Percentiles rank a stretch among this genome's conserved stretches.
phyloP scores from a whole-genome alignment of 345 rosid genomes.

The Citrus sp. region DNA sequence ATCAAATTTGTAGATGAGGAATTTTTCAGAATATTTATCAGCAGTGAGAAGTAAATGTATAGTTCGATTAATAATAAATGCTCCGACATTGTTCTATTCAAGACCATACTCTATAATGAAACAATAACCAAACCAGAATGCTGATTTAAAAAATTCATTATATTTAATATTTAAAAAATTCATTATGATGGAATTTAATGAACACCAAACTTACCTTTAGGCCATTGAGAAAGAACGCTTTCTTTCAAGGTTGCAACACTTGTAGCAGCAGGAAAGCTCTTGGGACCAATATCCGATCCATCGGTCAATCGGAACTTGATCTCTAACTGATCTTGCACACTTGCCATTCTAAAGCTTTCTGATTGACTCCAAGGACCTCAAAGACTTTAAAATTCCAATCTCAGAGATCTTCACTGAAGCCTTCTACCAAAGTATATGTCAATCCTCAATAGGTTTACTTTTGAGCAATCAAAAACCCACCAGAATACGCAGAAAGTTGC shows the following conservation, averaged over 20 bases:
- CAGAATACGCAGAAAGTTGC: slow-evolving; percentile 9
- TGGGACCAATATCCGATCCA: slow-evolving; percentile 96
- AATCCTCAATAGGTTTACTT: slow-evolving; percentile 17
- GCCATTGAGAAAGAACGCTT: slow-evolving; percentile 90
- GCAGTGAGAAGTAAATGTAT: neutral
- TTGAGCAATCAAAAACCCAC: slow-evolving; percentile 17
- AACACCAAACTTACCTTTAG: slow-evolving; percentile 59
- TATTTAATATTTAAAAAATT: neutral
- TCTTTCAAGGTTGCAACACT: slow-evolving; percentile 90
- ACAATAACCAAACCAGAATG: neutral
- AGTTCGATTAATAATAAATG: neutral
- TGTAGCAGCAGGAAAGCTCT: slow-evolving; percentile 75
- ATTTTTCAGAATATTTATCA: neutral
- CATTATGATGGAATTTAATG: slow-evolving; percentile 2
- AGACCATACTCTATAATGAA: slow-evolving; percentile 2
- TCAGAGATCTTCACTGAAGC: slow-evolving; percentile 21
- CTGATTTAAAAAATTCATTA: neutral
- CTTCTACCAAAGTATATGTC: slow-evolving; percentile 13
- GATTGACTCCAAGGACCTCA: slow-evolving; percentile 22
- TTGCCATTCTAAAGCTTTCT: slow-evolving; percentile 49
- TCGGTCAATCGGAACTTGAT: slow-evolving; percentile 89
- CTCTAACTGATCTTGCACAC: slow-evolving; percentile 77
- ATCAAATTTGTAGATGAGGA: neutral
- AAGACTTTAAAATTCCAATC: slow-evolving; percentile 14
- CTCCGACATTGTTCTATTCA: neutral